These are phyloP conservation scores for Phaeotremella skinneri DNA, from an alignment of 768 basidiomycete genomes.

Conservation along the genomic window DNA sequence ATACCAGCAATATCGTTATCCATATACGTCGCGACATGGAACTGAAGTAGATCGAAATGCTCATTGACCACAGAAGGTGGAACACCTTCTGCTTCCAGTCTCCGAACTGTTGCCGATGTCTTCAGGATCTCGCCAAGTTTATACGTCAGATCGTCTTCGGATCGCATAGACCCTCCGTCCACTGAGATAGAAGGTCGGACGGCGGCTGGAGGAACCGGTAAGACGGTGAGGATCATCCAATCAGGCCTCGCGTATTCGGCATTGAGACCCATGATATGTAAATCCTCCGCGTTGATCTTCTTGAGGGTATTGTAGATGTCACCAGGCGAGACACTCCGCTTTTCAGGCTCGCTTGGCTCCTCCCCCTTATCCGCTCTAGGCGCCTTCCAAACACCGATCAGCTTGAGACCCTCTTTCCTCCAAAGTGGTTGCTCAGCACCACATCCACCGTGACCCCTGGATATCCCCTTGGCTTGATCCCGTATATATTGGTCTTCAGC, in stretches of 20 bases:
- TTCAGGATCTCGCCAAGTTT: conserved; percentile 97
- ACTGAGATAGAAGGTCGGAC: conserved; percentile 97
- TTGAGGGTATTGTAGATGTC: conserved; percentile 93
- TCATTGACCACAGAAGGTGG: conserved; percentile 93
- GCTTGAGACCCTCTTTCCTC: conserved; percentile 90
- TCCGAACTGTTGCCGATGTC: conserved; percentile 83
- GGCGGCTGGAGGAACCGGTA: conserved; percentile 96
- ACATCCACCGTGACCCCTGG: conserved; percentile 84
- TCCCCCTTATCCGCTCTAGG: conserved; percentile 86
- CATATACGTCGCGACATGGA: conserved; percentile 99
- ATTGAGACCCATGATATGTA: conserved; percentile 83
- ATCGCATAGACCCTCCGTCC: conserved; percentile 92
- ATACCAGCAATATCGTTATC: conserved; percentile 99
- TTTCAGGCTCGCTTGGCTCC: conserved; percentile 49
- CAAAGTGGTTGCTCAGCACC: conserved; percentile 86
- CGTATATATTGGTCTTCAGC: conserved; percentile 53
- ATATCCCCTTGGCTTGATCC: conserved; percentile 64
- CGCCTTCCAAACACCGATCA: conserved; percentile 92
- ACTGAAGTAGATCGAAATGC: conserved; percentile 94
- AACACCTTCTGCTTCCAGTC: conserved; percentile 93
- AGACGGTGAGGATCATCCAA: conserved; percentile 98
- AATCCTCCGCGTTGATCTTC: conserved; percentile 87
- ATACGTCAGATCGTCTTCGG: conserved; percentile 97
- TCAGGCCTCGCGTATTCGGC: conserved; percentile 95
- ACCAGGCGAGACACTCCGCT: conserved; percentile 66